phyloP scores from a whole-genome alignment of 2,329 filamentous ascomycete species.

The Periconia sp. region DNA sequence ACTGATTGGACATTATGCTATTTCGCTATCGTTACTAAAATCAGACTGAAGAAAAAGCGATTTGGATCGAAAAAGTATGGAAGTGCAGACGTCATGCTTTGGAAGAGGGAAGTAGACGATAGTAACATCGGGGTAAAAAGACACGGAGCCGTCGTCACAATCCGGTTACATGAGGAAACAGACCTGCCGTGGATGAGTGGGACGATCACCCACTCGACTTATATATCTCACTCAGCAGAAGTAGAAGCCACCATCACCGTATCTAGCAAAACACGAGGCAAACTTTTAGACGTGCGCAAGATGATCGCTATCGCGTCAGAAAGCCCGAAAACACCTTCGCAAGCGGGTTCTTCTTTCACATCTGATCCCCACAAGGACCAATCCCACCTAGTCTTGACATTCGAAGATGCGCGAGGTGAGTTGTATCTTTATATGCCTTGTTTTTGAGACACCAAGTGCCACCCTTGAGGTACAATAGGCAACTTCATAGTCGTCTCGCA shows the following conservation, averaged over 20 bases:
- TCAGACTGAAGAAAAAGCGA: conserved; percentile 15
- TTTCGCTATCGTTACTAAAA: conserved; percentile 16
- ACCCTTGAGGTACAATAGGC: no score
- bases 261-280: conserved; percentile 13
- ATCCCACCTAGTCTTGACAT: conserved; percentile 12
- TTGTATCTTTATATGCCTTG: not conserved
- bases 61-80: conserved; percentile 18
- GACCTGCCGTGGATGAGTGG: conserved; percentile 11
- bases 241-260: conserved; percentile 14
- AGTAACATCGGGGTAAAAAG: not conserved
- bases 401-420: conserved; percentile 11
- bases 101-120: conserved; percentile 19
- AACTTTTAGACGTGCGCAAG: conserved; percentile 12
- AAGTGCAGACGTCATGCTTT: conserved; percentile 20
- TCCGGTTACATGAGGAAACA: conserved; percentile 15
- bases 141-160: conserved; percentile 10
- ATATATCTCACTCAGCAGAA: conserved; percentile 1
- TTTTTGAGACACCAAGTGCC: not conserved
- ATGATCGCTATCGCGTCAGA: conserved; percentile 17
- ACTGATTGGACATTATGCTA: conserved; percentile 24
- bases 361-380: conserved; percentile 1
- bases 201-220: conserved; percentile 3
- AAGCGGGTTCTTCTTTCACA: not conserved
- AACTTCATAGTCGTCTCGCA: no score
- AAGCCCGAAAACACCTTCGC: not conserved